These are phyloP conservation scores for Sarocladiaceae sp. DNA, from an alignment of 2,329 filamentous ascomycete species.

Conservation along the genomic window DNA sequence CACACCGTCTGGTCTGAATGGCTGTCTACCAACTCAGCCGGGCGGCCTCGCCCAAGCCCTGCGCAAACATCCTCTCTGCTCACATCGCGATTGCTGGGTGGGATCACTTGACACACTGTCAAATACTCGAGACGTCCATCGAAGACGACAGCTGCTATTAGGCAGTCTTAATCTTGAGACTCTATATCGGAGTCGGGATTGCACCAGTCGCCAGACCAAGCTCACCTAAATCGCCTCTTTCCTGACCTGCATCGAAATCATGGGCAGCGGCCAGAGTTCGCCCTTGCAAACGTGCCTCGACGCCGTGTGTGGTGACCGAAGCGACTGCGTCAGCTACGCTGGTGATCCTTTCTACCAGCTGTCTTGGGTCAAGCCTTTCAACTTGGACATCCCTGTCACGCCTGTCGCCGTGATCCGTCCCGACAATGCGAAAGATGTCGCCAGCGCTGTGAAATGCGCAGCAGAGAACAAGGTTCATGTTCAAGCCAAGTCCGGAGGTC, in stretches of 20 bases:
- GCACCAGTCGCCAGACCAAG: not conserved
- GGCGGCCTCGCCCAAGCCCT: too few relatives aligned
- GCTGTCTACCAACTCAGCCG: too few relatives aligned
- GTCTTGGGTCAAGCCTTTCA: conserved; percentile 46
- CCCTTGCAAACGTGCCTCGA: conserved; percentile 38
- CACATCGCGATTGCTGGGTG: too few relatives aligned
- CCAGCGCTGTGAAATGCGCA: conserved; percentile 53
- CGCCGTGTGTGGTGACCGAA: conserved; percentile 37
- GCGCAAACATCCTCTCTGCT: too few relatives aligned
- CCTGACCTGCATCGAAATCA: not conserved
- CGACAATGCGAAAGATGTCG: conserved; percentile 44
- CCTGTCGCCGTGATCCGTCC: conserved; percentile 54
- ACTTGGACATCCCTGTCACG: conserved; percentile 41
- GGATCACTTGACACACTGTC: too few relatives aligned
- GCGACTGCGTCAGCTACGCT: conserved; percentile 41
- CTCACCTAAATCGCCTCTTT: not conserved
- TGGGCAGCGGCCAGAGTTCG: conserved; percentile 3
- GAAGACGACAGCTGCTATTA: too few relatives aligned
- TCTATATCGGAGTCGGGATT: not conserved
- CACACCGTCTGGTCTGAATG: too few relatives aligned
- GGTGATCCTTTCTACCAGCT: conserved; percentile 36
- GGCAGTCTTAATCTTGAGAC: too few relatives aligned
- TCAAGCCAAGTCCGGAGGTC: conserved; percentile 57
- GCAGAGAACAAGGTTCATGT: conserved; percentile 42
- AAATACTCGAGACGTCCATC: too few relatives aligned